Conservation (phyloP, 108 stramenopile species). For the Cafeteria roenbergensis region DNA sequence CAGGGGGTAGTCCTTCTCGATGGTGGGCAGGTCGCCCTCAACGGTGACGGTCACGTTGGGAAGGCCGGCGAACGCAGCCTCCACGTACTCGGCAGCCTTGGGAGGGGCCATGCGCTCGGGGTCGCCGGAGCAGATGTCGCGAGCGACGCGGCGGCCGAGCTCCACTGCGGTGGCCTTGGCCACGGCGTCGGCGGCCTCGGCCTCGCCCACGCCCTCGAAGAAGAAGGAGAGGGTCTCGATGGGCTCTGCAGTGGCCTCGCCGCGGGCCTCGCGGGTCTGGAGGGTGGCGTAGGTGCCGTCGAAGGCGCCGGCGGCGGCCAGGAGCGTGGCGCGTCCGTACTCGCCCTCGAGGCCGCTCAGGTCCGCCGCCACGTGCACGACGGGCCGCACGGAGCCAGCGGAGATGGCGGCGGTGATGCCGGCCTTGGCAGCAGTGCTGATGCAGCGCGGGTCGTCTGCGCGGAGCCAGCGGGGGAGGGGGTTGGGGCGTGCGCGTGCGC, state of each 20-base stretch:
- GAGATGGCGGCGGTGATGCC: neutral
- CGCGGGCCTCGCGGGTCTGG: neutral
- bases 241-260: neutral
- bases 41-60: neutral
- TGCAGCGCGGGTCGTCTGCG: neutral
- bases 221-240: neutral
- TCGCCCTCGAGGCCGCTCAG: neutral
- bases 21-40: neutral
- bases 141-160: conserved; percentile 5
- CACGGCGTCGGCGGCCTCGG: too few species aligned
- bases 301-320: neutral
- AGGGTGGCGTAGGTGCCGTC: neutral
- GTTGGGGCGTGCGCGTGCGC: too few species aligned
- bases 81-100: neutral
- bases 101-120: conserved; percentile 5
- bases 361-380: neutral
- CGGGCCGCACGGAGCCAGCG: neutral
- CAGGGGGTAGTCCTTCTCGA: neutral
- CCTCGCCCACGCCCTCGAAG: neutral
- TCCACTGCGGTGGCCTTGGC: neutral
- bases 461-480: too few species aligned
- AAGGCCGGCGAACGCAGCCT: neutral
- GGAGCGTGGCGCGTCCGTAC: neutral
- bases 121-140: conserved; percentile 6
- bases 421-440: neutral